Percentiles rank a stretch among this genome's conserved stretches.
phyloP scores from a whole-genome alignment of 176 grass and related monocot species.

The Avena eriantha region DNA sequence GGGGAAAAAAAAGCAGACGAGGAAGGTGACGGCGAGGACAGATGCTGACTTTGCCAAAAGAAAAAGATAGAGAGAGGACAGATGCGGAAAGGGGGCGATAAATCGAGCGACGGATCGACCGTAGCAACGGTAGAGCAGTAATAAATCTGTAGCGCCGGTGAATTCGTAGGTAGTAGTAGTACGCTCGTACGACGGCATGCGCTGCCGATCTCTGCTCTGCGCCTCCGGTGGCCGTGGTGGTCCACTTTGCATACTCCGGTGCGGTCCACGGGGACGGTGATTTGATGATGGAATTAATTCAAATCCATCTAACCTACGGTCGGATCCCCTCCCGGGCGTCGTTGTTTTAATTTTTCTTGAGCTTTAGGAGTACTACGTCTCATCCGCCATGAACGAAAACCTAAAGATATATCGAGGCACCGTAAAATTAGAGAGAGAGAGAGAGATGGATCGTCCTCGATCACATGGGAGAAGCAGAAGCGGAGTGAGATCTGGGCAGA shows the following conservation, averaged over 20 bases:
- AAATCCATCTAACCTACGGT: conserved; percentile 27
- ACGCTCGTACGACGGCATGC: neutral
- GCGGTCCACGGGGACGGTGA: conserved; percentile 10
- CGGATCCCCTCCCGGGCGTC: neutral
- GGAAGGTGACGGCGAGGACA: neutral
- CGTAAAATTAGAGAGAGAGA: too few species aligned
- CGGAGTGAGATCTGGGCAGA: neutral
- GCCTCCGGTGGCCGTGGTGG: neutral
- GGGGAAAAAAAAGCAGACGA: neutral
- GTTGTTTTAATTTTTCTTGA: neutral
- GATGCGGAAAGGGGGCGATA: neutral
- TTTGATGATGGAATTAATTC: conserved; percentile 23
- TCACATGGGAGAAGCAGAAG: conserved; percentile 3
- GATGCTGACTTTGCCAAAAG: neutral
- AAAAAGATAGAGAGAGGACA: too few species aligned
- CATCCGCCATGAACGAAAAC: too few species aligned
- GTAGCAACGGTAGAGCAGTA: neutral
- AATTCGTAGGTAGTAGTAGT: neutral
- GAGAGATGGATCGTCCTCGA: too few species aligned
- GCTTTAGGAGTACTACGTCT: neutral
- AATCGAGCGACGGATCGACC: neutral
- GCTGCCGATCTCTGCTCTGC: neutral
- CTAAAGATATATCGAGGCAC: too few species aligned
- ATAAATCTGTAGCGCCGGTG: neutral
- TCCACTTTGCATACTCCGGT: neutral